phyloP scores from a whole-genome alignment of 306 rosid genomes.

The Alnus rubra region DNA sequence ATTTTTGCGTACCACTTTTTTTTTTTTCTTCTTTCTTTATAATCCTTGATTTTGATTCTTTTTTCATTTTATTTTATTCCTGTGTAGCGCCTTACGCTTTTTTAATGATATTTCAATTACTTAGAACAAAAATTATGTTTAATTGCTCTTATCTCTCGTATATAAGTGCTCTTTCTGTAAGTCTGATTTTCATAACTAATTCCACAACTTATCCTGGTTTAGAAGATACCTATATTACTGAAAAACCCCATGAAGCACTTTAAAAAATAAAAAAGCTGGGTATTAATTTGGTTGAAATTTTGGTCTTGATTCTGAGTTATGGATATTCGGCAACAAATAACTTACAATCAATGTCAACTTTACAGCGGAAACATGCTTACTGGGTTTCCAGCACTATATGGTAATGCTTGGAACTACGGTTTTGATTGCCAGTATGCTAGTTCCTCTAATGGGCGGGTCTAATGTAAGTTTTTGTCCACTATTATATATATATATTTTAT shows the following conservation, averaged over 20 bases:
- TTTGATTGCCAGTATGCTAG: slow-evolving; percentile 66
- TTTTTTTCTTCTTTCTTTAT: slow-evolving; percentile 4
- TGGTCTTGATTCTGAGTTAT: neutral
- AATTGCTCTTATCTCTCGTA: neutral
- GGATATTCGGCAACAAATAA: slow-evolving; percentile 10
- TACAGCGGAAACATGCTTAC: slow-evolving; percentile 64
- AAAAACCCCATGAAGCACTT: neutral
- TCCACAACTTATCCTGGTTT: neutral
- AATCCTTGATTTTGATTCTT: slow-evolving; percentile 34
- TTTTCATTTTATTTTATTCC: neutral
- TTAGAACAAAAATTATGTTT: neutral
- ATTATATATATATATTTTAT: too few relatives aligned
- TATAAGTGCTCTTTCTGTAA: neutral
- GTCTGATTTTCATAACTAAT: neutral
- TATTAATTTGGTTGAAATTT: slow-evolving; percentile 10
- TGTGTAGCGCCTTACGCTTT: too few relatives aligned
- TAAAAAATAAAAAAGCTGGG: too few relatives aligned
- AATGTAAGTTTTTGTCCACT: slow-evolving; percentile 52
- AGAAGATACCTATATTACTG: neutral
- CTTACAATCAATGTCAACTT: slow-evolving; percentile 19
- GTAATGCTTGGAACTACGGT: slow-evolving; percentile 97
- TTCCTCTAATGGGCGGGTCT: slow-evolving; percentile 85
- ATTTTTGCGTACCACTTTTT: slow-evolving; percentile 33
- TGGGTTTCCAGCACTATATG: slow-evolving; percentile 93
- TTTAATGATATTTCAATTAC: too few relatives aligned